phyloP scores from a whole-genome alignment of 495 filamentous ascomycete genomes.

The Hypoxylon lienhwacheense region DNA sequence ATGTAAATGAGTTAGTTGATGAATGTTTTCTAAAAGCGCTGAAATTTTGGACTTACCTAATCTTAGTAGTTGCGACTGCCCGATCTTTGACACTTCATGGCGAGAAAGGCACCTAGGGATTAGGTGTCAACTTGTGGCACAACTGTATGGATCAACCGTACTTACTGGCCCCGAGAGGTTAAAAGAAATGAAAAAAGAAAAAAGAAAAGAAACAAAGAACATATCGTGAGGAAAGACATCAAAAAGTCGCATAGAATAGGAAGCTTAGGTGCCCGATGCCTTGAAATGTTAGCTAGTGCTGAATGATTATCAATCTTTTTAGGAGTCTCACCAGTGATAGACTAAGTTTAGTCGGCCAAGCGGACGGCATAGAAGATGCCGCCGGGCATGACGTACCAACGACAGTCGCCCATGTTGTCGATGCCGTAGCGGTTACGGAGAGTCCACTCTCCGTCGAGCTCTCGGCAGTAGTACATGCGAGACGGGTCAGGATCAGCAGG shows the following conservation, averaged over 20 bases:
- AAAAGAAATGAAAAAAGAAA: not conserved
- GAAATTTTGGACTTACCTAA: conserved; percentile 7
- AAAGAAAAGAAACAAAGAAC: conserved; percentile 3
- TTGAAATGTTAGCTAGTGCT: not conserved
- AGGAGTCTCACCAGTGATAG: conserved; percentile 6
- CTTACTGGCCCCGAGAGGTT: no score
- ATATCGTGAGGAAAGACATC: not conserved
- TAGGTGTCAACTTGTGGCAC: no score
- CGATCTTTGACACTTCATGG: no score
- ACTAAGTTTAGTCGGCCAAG: conserved; percentile 31
- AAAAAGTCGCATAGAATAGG: not conserved
- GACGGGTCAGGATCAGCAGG: conserved; percentile 54
- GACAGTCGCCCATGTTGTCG: conserved; percentile 50
- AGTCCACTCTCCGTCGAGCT: conserved; percentile 51
- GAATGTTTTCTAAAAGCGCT: not conserved
- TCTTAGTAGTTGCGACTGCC: not conserved
- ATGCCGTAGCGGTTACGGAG: conserved; percentile 52
- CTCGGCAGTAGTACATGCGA: conserved; percentile 55
- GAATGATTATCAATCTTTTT: not conserved
- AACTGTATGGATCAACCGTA: no score
- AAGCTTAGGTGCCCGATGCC: not conserved
- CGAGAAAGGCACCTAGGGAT: no score
- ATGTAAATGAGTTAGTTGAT: not conserved
- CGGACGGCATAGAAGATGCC: conserved; percentile 56
- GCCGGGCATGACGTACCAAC: conserved; percentile 52